Conservation (phyloP, 106 monocot species). For the Dioscorea alata region DNA sequence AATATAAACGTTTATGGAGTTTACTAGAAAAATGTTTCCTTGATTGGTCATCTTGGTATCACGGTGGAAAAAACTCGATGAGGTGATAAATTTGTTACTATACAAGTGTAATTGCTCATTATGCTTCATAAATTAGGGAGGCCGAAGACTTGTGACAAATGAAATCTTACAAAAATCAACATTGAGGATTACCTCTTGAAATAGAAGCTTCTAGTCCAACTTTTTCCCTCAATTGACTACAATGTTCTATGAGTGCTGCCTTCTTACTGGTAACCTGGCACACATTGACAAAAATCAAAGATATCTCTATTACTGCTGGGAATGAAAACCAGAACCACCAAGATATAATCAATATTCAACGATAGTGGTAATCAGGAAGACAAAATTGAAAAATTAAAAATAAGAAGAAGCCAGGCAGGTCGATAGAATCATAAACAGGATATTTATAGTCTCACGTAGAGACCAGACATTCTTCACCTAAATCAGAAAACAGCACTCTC, state of each 20-base stretch:
- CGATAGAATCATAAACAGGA: neutral
- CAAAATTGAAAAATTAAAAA: neutral
- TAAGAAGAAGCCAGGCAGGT: neutral
- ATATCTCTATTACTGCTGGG: neutral
- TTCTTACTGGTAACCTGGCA: slow-evolving; percentile 92
- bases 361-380: neutral
- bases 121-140: no score
- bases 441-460: neutral
- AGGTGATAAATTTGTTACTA: no score
- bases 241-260: slow-evolving; percentile 79
- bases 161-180: no score
- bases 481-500: neutral
- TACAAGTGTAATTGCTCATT: no score
- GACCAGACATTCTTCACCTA: neutral
- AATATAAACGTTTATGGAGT: no score
- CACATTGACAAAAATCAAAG: neutral
- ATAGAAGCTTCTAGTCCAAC: slow-evolving; percentile 62
- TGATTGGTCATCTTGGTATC: no score
- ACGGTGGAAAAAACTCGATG: no score
- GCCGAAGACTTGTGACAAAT: no score
- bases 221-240: slow-evolving; percentile 65
- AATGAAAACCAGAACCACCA: neutral
- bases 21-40: no score
- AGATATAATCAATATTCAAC: neutral
- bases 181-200: slow-evolving; percentile 44